Conservation (phyloP, 2,329 filamentous ascomycete genomes). For the Aspergillus fischeri region DNA sequence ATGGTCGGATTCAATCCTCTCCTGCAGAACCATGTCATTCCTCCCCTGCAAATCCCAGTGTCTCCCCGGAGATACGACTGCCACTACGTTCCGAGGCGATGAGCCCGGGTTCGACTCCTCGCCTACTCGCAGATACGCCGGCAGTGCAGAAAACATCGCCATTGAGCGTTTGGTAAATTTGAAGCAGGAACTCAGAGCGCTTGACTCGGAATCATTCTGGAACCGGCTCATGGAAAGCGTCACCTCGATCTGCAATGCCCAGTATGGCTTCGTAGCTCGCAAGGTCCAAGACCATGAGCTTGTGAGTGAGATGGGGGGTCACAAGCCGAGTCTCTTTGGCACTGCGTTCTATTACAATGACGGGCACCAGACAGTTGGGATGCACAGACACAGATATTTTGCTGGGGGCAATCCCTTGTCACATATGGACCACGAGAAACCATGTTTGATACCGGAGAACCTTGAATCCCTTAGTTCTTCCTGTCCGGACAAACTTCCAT, state of each 20-base stretch:
- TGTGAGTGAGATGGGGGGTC: conserved; percentile 58
- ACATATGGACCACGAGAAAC: conserved; percentile 68
- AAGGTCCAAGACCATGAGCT: conserved; percentile 58
- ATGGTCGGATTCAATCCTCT: conserved; percentile 24
- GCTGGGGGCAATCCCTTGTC: conserved; percentile 62
- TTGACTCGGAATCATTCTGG: conserved; percentile 61
- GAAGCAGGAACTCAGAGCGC: conserved; percentile 52
- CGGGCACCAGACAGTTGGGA: conserved; percentile 49
- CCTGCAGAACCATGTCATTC: conserved; percentile 24
- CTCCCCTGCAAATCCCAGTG: conserved; percentile 30
- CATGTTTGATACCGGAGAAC: conserved; percentile 62
- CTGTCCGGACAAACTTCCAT: conserved; percentile 54
- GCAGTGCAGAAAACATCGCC: conserved; percentile 55
- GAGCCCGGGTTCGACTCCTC: conserved; percentile 21
- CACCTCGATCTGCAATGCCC: conserved; percentile 58
- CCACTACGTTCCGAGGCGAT: conserved; percentile 19
- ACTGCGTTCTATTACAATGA: conserved; percentile 64
- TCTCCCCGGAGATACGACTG: conserved; percentile 19
- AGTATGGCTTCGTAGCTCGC: conserved; percentile 67
- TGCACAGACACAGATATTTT: conserved; percentile 60
- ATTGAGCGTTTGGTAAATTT: conserved; percentile 57
- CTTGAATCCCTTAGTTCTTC: conserved; percentile 59
- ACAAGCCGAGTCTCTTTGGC: conserved; percentile 60
- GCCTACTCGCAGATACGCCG: conserved; percentile 31
- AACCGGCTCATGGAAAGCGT: conserved; percentile 59